Evolutionary conservation across 352 stramenopile species (phyloP).

Genomic region (Pythium myriotylum): DNA sequence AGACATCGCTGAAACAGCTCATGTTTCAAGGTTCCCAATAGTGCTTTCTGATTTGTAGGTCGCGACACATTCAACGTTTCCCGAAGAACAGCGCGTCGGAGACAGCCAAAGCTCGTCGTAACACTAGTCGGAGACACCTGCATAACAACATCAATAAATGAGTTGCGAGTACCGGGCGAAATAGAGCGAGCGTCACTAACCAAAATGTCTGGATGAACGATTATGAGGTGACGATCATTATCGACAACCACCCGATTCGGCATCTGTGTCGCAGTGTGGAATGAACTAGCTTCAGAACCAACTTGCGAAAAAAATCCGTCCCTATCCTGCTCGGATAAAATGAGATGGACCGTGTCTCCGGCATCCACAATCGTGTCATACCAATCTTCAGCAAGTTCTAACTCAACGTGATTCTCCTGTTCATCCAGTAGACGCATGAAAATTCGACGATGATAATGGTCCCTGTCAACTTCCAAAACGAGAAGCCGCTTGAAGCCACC

Average conservation of each 20-base stretch:
- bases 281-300: neutral
- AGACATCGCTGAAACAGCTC: constrained; percentile 77
- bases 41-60: constrained; percentile 61
- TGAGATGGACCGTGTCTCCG: constrained; percentile 79
- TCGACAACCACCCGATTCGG: constrained; percentile 11
- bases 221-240: constrained; percentile 58
- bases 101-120: constrained; percentile 74
- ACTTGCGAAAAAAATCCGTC: constrained; percentile 44
- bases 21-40: constrained; percentile 83
- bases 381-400: constrained; percentile 69
- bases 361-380: constrained; percentile 74
- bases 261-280: neutral
- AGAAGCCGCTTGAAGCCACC: constrained; percentile 62
- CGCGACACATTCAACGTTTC: constrained; percentile 65
- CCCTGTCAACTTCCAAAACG: constrained; percentile 65
- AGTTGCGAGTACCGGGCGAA: neutral
- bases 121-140: constrained; percentile 83
- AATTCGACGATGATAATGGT: constrained; percentile 52
- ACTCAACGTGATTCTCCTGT: constrained; percentile 59
- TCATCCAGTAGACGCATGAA: constrained; percentile 68
- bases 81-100: constrained; percentile 65
- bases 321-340: constrained; percentile 61
- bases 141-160: neutral
- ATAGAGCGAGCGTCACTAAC: constrained; percentile 30
- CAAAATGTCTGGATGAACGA: constrained; percentile 78